Base-by-base conservation (phyloP, 192 early-diverging fungal species). In the Blastocladiella britannica region DNA sequence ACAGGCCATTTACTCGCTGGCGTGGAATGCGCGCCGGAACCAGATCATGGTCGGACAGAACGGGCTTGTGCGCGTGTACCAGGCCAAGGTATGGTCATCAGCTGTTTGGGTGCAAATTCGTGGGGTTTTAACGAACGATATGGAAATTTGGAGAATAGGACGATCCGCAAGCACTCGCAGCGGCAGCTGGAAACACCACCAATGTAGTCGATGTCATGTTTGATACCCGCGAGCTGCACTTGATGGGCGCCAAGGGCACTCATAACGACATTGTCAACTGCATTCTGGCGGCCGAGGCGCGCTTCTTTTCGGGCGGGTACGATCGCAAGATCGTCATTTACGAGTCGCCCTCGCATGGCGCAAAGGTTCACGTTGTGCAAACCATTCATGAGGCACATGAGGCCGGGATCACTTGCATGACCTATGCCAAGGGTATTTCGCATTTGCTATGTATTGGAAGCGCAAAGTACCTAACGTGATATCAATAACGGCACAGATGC, bases 401-500 rank as follows among this genome's bases (percentile, higher is more conserved):
- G 58, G 77, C 77, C 9, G 72, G 75, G 7, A 76, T 79, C n/a
- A 73, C 75, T 5, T 76, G 73, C 59, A 76, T 79, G 77, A 67
- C 75, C 37, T 78, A 64, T 65, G 77, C 75, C 3, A 79, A 79
- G 51, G 75, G 77, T 58, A 53, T 43, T 65, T 29, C 24, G 5
- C 51, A 7, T 53, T 31, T 43, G 5, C 28, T 6, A 57, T 53
- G 9, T 54, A 8, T 1, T 26, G 28, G 8, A 15, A 57, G 26
- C 18, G 15, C 8, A 1, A 54, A 27, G 18, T 57, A 57, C n/a
- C n/a, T n/a, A 18, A 51, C n/a, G 18, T 51, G 51, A 51, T 51
- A 18, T 51, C 18, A 51, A 18, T 51, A 51, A 51, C 18, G 18
- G n/a, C 18, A 18, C n/a, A 54, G 26, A 54, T n/a, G 28, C 28